Evolutionary conservation across 768 basidiomycete species (phyloP), one percentile per base, ranked within the genome.

Genomic region (Suillus subalutaceus): DNA sequence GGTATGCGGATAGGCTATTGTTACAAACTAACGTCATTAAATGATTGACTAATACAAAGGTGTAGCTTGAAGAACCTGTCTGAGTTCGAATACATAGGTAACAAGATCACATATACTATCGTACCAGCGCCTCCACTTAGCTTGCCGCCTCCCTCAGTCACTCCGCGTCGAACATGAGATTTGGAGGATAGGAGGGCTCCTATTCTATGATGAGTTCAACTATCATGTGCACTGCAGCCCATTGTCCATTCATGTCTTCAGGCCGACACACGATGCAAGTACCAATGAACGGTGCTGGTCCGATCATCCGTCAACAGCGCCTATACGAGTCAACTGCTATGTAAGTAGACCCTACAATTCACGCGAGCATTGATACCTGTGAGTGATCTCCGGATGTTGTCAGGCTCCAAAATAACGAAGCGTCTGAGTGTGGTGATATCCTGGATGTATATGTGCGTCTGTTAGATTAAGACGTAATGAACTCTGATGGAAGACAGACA

Each of bases 261-360:
- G 41, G 59, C 59, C 41, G 59, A 60, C 3, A 60, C 30, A 43
- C 59, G 59, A 43, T 60, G 59, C 59, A 60, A 60, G 59, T 60
- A 60, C 59, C 59, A 60, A 60, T 60, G 59, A 26, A 60, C 59
- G 18, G 59, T 30, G 30, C 18, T 30, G 6, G 41, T 60, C 18
- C 59, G 59, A 43, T 60, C 59, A 8, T 60, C 43, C 26, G 59
- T 60, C 41, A 60, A 60, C 30, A 43, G 59, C 20, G 41, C 41
- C 59, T 60, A 13, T 32, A 18, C 6, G 26, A 26, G 26, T 37
- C 18, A 32, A 30, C 26, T n/a, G 41, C 26, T 43, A 20, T 30
- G 59, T 32, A 43, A 40, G 57, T 37, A 8, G n/a, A 43, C 26
- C 26, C 30, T 30, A 6, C 10, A 32, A 20, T 60, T 43, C 26